Evolutionary conservation across 306 rosid species (phyloP), one percentile per base, ranked within the genome.

Genomic region (Hippophae gyantsensis): DNA sequence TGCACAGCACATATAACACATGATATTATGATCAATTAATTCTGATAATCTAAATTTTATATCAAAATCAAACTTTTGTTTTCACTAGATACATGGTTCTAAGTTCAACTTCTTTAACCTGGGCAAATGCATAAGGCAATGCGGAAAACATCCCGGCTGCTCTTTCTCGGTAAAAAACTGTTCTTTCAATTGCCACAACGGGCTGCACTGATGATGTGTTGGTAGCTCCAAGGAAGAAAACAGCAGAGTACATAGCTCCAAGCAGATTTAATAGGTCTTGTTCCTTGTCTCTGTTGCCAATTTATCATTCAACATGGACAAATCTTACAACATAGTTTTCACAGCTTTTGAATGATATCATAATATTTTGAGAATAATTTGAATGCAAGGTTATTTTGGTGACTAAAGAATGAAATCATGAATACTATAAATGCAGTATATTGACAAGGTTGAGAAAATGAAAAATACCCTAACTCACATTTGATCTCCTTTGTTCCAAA

Each of bases 101-200:
- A 6, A 9, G 8, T 47, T 47, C 13, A 8, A 53, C 10, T 2
- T 26, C 9, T 18, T 6, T 50, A 63, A 72, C 77, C 81, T 76
- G 82, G 48, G 79, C 75, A 63, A 78, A 78, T 56, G 82, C 75
- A 43, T 78, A 70, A 10, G 82, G 76, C 50, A 78, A 18, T 12
- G 74, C 70, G 2, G 82, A 74, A 63, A 73, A 78, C 82, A 78
- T 78, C 25, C 82, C 82, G 1, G 82, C 79, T 12, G 82, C 82
- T 59, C 67, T 70, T 50, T 78, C 79, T 12, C 82, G 71, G 66
- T 73, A 78, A 43, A 73, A 78, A 49, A 78, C 82, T 2, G 79
- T 73, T 73, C 82, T 69, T 32, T 73, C 82, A 26, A 73, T 46
- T 18, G 68, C 46, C 42, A 78, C 61, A n/a, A 78, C 72, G 23